Conservation (phyloP, 2,329 filamentous ascomycete species). For the Epichloe sylvatica region DNA sequence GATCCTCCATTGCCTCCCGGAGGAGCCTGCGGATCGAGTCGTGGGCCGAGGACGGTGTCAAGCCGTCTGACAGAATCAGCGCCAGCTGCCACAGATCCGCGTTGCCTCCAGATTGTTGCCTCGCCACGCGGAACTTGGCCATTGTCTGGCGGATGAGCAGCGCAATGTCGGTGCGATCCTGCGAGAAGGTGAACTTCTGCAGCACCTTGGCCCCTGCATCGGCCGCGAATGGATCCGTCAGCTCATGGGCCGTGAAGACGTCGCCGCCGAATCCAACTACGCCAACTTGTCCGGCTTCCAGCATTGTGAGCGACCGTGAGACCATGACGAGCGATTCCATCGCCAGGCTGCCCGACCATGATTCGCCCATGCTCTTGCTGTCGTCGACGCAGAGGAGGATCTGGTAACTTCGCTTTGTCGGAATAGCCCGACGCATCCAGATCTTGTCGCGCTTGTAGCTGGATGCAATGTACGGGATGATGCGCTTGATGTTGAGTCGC, state of each 20-base stretch:
- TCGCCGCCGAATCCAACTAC: constrained; percentile 79
- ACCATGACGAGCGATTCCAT: constrained; percentile 93
- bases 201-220: constrained; percentile 69
- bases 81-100: constrained; percentile 88
- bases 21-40: constrained; percentile 70
- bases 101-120: constrained; percentile 41
- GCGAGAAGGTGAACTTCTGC: constrained; percentile 70
- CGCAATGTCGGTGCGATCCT: constrained; percentile 74
- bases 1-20: constrained; percentile 76
- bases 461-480: constrained; percentile 97
- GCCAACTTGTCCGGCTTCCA: constrained; percentile 88
- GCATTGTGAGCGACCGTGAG: constrained; percentile 72
- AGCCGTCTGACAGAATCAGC: constrained; percentile 83
- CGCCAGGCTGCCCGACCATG: constrained; percentile 60
- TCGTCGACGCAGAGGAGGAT: constrained; percentile 97
- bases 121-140: constrained; percentile 65
- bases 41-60: constrained; percentile 72
- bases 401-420: constrained; percentile 89
- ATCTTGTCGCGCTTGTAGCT: constrained; percentile 99
- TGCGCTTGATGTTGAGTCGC: constrained; percentile 96
- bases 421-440: constrained; percentile 90
- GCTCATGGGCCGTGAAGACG: constrained; percentile 73
- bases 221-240: constrained; percentile 66
- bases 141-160: constrained; percentile 66
- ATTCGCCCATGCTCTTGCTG: constrained; percentile 83